Base-by-base conservation (phyloP, 2,329 filamentous ascomycete species). In the Onygenales sp. region DNA sequence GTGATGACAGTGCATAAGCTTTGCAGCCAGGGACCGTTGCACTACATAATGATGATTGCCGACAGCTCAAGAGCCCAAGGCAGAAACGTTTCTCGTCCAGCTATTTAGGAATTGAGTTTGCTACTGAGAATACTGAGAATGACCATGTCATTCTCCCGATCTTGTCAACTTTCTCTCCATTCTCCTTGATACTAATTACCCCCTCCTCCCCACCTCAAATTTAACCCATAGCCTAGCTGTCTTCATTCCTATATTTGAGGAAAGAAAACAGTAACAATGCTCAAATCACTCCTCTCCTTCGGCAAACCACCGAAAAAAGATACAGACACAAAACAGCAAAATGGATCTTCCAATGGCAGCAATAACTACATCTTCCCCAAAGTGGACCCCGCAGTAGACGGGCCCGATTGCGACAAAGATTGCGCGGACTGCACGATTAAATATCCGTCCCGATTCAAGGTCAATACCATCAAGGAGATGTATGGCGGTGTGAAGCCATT, bases 401-500 rank as follows among this genome's bases (percentile, higher is more conserved):
- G 90, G 58, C 87, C 94, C 39, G 91, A 91, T 60, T 97, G 93
- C 68, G 75, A 87, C 51, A 88, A 83, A 67, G 92, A 97, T 71
- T 97, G 93, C 74, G 81, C 83, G 17, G 83, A 77, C 58, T 97
- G 92, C 75, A 81, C 83, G 8, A 77, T 92, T 60, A 79, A 83
- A 57, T 93, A 90, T 66, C 92, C 92, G 43, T 83, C 84, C 64
- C 81, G 80, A 58, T 85, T 82, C 66, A 75, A 76, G 3, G 82
- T 95, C 52, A 87, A 97, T 54, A 80, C 85, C 67, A 73, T 78
- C 6, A 89, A 95, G 65, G 75, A 83, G 61, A 73, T 97, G 47
- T 97, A 94, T 66, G 92, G 92, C 1, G 78, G 86, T 54, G 80
- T 96, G 58, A 87, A 90, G 65, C 88, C 84, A 39, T 97, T 89